phyloP scores from a whole-genome alignment of 1,284 basidiomycete species.

The Testicularia cyperi region DNA sequence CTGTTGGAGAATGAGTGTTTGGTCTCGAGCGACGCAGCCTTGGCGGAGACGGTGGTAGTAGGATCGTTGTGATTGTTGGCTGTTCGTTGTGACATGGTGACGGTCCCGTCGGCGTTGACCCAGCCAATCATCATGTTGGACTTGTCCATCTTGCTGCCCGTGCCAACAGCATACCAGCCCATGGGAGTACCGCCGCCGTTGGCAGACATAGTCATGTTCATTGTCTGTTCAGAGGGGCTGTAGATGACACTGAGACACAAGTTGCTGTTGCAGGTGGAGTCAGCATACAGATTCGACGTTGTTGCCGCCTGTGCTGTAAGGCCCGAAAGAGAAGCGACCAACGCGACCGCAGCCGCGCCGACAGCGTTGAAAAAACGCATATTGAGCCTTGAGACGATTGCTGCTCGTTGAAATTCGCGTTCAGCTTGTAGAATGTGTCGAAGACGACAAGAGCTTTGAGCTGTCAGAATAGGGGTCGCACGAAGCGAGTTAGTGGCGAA shows the following conservation, averaged over 20 bases:
- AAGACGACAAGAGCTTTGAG: too few species aligned
- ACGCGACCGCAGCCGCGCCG: neutral
- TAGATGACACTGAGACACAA: slow-evolving; percentile 40
- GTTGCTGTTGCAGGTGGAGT: too few species aligned
- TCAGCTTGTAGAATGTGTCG: too few species aligned
- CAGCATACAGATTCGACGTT: too few species aligned
- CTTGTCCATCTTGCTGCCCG: slow-evolving; percentile 28
- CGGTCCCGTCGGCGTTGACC: slow-evolving; percentile 66
- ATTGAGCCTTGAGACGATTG: too few species aligned
- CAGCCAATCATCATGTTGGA: slow-evolving; percentile 65
- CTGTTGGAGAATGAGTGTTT: slow-evolving; percentile 23
- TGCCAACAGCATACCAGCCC: slow-evolving; percentile 41
- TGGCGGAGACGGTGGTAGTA: slow-evolving; percentile 59
- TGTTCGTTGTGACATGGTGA: slow-evolving; percentile 69
- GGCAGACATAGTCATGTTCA: slow-evolving; percentile 46
- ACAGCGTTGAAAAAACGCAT: too few species aligned
- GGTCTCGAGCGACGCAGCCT: slow-evolving; percentile 16
- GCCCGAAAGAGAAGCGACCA: neutral
- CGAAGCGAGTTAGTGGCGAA: too few species aligned
- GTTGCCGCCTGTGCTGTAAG: neutral
- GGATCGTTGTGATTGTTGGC: slow-evolving; percentile 64
- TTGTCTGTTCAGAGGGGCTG: slow-evolving; percentile 12
- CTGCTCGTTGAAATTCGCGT: too few species aligned
- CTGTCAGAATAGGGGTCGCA: too few species aligned
- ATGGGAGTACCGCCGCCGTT: slow-evolving; percentile 25